Evolutionary conservation across 2,329 filamentous ascomycete species (phyloP).

Genomic region (Hymenoscyphus repandus): DNA sequence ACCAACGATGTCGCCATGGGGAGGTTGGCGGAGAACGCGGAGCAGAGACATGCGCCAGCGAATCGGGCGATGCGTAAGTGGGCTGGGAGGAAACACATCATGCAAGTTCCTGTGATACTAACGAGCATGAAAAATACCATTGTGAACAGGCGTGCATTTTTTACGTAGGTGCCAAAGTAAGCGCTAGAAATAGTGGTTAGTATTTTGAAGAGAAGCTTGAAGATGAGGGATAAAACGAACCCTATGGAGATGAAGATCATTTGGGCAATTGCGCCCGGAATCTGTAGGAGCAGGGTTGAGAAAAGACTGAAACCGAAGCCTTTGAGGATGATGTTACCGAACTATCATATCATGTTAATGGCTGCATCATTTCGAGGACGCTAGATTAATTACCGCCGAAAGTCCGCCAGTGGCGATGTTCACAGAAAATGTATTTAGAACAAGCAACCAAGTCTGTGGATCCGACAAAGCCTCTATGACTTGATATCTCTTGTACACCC

Average conservation of each 20-base stretch:
- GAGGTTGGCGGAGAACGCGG: slow-evolving; percentile 30
- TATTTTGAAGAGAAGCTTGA: too few relatives aligned
- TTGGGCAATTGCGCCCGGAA: slow-evolving; percentile 38
- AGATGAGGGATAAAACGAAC: too few relatives aligned
- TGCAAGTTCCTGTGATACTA: slow-evolving; percentile 29
- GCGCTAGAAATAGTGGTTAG: too few relatives aligned
- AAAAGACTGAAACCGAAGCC: slow-evolving; percentile 35
- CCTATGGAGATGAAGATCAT: slow-evolving; percentile 18
- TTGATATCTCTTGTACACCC: slow-evolving; percentile 19
- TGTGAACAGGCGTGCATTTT: slow-evolving; percentile 28
- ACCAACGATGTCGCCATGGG: slow-evolving; percentile 38
- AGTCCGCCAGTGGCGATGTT: slow-evolving; percentile 18
- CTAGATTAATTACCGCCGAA: too few relatives aligned
- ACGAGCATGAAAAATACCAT: slow-evolving; percentile 28
- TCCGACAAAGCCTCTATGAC: slow-evolving; percentile 20
- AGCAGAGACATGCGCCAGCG: slow-evolving; percentile 31
- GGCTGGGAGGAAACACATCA: slow-evolving; percentile 28
- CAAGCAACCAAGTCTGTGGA: slow-evolving; percentile 36
- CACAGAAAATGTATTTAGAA: slow-evolving; percentile 20
- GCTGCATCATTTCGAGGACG: too few relatives aligned
- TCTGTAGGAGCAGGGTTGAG: slow-evolving; percentile 42
- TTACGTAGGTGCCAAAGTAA: slow-evolving; percentile 18
- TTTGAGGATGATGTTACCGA: slow-evolving; percentile 35
- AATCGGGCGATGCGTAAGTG: slow-evolving; percentile 30
- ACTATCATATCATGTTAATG: too few relatives aligned